These are phyloP conservation scores for Talaromyces pinophilus DNA, from an alignment of 2,329 filamentous ascomycete species.

Conservation along the genomic window DNA sequence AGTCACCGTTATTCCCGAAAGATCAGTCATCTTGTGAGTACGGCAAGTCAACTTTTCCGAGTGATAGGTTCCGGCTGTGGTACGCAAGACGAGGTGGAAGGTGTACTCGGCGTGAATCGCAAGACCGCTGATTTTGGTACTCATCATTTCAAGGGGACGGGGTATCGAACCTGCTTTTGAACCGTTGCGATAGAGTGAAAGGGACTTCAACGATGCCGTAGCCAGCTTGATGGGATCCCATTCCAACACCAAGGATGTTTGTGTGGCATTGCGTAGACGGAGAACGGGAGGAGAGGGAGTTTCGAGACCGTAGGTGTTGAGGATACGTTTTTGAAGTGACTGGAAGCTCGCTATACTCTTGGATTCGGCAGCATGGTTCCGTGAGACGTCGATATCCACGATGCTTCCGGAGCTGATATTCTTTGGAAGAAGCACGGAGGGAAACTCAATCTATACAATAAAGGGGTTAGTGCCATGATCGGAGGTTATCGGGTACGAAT, in stretches of 20 bases:
- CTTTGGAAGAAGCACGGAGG: conserved; percentile 90
- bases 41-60: conserved; percentile 82
- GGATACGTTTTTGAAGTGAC: conserved; percentile 84
- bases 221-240: conserved; percentile 95
- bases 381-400: conserved; percentile 92
- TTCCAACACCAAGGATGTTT: conserved; percentile 96
- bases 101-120: conserved; percentile 96
- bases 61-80: conserved; percentile 81
- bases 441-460: conserved; percentile 82
- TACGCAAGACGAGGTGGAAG: conserved; percentile 89
- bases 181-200: conserved; percentile 91
- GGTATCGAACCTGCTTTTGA: conserved; percentile 96
- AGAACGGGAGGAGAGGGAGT: conserved; percentile 76
- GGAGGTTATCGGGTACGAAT: not conserved
- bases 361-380: conserved; percentile 78
- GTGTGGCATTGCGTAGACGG: conserved; percentile 93
- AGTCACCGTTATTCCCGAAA: conserved; percentile 92
- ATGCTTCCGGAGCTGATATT: conserved; percentile 96
- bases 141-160: conserved; percentile 79
- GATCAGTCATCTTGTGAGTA: conserved; percentile 98
- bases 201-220: conserved; percentile 84
- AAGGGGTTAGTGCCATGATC: not conserved
- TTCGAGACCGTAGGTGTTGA: conserved; percentile 77
- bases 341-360: conserved; percentile 75
- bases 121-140: conserved; percentile 93